Percentiles rank a stretch among this genome's conserved stretches.
phyloP scores from a whole-genome alignment of 2,329 filamentous ascomycete genomes.

The Colletotrichum cuscutae region DNA sequence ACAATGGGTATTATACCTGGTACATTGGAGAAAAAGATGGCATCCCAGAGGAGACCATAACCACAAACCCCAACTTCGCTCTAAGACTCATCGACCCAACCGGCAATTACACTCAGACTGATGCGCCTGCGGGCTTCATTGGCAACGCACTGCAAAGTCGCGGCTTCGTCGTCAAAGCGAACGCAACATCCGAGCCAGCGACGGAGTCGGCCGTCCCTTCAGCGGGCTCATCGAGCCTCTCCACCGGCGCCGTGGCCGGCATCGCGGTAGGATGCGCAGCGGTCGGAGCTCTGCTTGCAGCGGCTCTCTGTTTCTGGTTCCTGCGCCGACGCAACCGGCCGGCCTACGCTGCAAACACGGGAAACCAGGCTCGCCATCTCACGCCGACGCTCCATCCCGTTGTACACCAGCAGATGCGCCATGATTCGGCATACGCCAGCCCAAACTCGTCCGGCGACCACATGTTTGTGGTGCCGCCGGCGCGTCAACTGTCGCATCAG shows the following conservation, averaged over 20 bases:
- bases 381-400: conserved; percentile 1
- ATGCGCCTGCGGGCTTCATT: conserved; percentile 18
- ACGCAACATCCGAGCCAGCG: not conserved
- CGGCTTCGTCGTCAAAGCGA: conserved; percentile 15
- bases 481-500: conserved; percentile 9
- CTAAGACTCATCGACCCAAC: conserved; percentile 17
- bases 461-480: conserved; percentile 11
- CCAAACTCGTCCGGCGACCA: conserved; percentile 18
- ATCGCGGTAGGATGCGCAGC: conserved; percentile 14
- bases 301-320: conserved; percentile 17
- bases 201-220: not conserved
- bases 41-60: not conserved
- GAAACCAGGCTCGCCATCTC: not conserved
- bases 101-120: conserved; percentile 15
- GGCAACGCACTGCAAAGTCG: conserved; percentile 18
- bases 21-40: conserved; percentile 16
- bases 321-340: not conserved
- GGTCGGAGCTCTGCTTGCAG: not conserved
- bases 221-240: not conserved
- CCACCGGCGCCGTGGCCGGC: conserved; percentile 9
- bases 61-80: conserved; percentile 19
- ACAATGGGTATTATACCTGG: conserved; percentile 23
- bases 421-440: conserved; percentile 10
- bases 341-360: not conserved
- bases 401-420: conserved; percentile 8